Evolutionary conservation across 2,329 filamentous ascomycete species (phyloP).

Genomic region (Fusarium phyllophilum): DNA sequence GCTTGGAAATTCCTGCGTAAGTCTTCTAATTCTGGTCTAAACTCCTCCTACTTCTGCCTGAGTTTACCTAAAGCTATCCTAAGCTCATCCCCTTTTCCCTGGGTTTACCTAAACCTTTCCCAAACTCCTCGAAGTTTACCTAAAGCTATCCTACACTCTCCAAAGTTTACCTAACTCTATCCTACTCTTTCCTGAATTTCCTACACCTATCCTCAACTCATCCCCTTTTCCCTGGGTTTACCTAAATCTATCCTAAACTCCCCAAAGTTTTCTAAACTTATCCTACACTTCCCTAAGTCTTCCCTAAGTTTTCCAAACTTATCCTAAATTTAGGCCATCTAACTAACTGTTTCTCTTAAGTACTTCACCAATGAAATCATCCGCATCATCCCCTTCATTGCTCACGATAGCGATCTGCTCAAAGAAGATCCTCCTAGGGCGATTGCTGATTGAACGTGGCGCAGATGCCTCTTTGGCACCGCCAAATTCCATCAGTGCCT

Average conservation of each 20-base stretch:
- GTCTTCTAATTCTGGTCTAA: background rate
- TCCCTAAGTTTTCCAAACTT: background rate
- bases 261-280: background rate
- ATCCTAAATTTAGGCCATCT: background rate
- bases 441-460: conserved; percentile 24
- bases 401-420: conserved; percentile 23
- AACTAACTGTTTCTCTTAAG: background rate
- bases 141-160: background rate
- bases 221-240: background rate
- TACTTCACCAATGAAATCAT: background rate
- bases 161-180: background rate
- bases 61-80: background rate
- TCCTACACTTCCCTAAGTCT: background rate
- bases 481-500: conserved; percentile 14
- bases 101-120: background rate
- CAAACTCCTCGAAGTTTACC: background rate
- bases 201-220: background rate
- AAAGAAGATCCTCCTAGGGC: conserved; percentile 9
- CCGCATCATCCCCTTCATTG: conserved; percentile 14
- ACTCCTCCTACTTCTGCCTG: background rate
- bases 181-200: background rate
- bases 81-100: background rate
- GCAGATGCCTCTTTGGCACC: conserved; percentile 30
- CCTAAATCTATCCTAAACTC: background rate
- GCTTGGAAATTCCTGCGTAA: conserved; percentile 3